Evolutionary conservation across 1,284 basidiomycete genomes (phyloP).

Genomic region (Exsudoporus floridanus): DNA sequence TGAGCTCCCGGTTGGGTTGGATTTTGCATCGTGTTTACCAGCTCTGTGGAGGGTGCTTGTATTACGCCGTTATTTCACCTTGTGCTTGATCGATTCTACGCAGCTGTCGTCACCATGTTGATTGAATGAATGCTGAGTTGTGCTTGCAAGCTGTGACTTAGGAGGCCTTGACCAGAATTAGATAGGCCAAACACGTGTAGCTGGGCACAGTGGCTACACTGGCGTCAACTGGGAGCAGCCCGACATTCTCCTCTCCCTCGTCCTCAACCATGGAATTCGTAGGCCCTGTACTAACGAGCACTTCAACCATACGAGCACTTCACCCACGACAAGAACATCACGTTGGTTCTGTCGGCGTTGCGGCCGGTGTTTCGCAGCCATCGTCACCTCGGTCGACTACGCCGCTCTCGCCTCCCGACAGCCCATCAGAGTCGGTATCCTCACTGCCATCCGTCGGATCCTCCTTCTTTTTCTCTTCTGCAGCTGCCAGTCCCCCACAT

Average conservation of each 20-base stretch:
- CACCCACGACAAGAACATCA: constrained; percentile 24
- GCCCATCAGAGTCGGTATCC: constrained; percentile 61
- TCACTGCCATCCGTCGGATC: constrained; percentile 73
- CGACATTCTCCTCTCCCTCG: neutral
- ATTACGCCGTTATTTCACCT: constrained; percentile 1
- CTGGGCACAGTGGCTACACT: constrained; percentile 20
- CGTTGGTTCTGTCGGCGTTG: constrained; percentile 37
- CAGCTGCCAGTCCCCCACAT: constrained; percentile 53
- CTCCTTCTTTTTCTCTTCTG: constrained; percentile 74
- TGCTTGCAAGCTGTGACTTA: neutral
- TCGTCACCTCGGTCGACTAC: constrained; percentile 49
- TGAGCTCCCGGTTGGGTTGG: constrained; percentile 7
- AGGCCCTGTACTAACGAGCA: constrained; percentile 23
- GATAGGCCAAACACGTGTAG: constrained; percentile 35
- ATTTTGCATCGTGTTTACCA: neutral
- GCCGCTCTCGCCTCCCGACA: constrained; percentile 54
- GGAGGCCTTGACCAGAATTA: constrained; percentile 8
- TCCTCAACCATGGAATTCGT: constrained; percentile 25
- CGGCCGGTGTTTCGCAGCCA: constrained; percentile 26
- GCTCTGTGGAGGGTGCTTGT: neutral
- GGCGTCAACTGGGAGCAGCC: neutral
- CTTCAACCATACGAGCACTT: constrained; percentile 24
- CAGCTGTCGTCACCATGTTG: neutral
- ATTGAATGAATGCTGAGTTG: neutral
- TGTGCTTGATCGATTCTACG: neutral